phyloP scores from a whole-genome alignment of 495 filamentous ascomycete genomes.

The Ascobolus immersus region DNA sequence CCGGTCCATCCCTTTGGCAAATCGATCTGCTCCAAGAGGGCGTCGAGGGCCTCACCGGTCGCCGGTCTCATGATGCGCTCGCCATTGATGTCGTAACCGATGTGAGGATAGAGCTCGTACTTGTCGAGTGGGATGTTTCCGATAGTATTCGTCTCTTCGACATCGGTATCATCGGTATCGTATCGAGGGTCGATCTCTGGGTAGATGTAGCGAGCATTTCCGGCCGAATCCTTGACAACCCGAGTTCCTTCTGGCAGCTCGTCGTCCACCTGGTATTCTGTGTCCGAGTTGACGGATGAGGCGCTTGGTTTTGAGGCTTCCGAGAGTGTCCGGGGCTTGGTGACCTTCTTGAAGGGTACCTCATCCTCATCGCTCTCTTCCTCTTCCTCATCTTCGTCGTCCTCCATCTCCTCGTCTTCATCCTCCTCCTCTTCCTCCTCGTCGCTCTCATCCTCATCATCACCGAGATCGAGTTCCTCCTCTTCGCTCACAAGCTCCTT shows the following conservation, averaged over 20 bases:
- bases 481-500: conserved; percentile 24
- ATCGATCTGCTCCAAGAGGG: conserved; percentile 82
- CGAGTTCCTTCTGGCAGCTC: conserved; percentile 20
- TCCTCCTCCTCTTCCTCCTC: conserved; percentile 23
- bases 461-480: conserved; percentile 23
- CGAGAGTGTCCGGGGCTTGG: conserved; percentile 17
- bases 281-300: conserved; percentile 18
- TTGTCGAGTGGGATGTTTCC: conserved; percentile 82
- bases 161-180: conserved; percentile 81
- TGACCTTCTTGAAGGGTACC: conserved; percentile 13
- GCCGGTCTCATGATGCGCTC: conserved; percentile 92
- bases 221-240: conserved; percentile 40
- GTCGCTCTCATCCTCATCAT: conserved; percentile 20
- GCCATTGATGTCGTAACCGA: conserved; percentile 96
- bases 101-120: conserved; percentile 93
- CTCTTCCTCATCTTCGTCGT: conserved; percentile 25
- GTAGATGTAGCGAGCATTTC: conserved; percentile 51
- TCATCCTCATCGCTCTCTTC: conserved; percentile 12
- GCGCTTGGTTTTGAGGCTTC: conserved; percentile 21
- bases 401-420: conserved; percentile 23
- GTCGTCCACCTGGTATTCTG: conserved; percentile 10
- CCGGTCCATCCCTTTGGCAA: conserved; percentile 97
- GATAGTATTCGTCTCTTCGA: conserved; percentile 62
- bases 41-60: conserved; percentile 80
- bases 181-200: conserved; percentile 84